These are phyloP conservation scores for Colletotrichum noveboracense DNA, from an alignment of 2,329 filamentous ascomycete species.

Conservation along the genomic window DNA sequence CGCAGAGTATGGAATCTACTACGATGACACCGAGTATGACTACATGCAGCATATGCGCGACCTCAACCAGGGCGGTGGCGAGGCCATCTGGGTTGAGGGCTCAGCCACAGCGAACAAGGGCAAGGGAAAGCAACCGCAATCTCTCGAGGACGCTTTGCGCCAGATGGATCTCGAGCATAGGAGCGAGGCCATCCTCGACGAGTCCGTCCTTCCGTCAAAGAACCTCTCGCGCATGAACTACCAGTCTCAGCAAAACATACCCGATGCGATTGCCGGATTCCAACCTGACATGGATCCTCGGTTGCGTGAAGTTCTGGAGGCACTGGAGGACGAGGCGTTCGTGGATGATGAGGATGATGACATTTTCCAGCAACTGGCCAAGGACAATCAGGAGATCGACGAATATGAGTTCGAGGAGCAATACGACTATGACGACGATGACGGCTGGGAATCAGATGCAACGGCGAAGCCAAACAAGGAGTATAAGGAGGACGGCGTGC, in stretches of 20 bases:
- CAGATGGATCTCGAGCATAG: conserved; percentile 62
- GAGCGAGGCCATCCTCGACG: conserved; percentile 67
- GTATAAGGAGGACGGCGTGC: conserved; percentile 53
- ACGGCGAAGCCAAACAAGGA: conserved; percentile 79
- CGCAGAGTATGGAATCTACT: conserved; percentile 92
- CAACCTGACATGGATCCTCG: conserved; percentile 98
- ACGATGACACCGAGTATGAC: conserved; percentile 93
- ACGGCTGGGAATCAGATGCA: conserved; percentile 93
- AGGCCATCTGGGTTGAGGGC: conserved; percentile 85
- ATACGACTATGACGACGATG: conserved; percentile 66
- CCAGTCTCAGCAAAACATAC: conserved; percentile 90
- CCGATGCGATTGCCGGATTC: conserved; percentile 90
- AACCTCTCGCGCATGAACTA: conserved; percentile 81
- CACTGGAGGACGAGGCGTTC: conserved; percentile 93
- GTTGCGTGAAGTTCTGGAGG: conserved; percentile 88
- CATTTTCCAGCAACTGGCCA: conserved; percentile 76
- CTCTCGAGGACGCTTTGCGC: conserved; percentile 82
- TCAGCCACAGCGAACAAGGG: conserved; percentile 61
- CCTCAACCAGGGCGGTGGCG: conserved; percentile 74
- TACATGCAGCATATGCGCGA: conserved; percentile 99
- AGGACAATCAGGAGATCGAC: conserved; percentile 76
- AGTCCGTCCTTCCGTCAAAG: conserved; percentile 79
- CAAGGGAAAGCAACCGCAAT: conserved; percentile 78
- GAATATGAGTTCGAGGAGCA: conserved; percentile 77
- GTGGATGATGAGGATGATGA: conserved; percentile 87